Evolutionary conservation across 805 yeast genomes (phyloP).

Genomic region (Pichia insulana): DNA sequence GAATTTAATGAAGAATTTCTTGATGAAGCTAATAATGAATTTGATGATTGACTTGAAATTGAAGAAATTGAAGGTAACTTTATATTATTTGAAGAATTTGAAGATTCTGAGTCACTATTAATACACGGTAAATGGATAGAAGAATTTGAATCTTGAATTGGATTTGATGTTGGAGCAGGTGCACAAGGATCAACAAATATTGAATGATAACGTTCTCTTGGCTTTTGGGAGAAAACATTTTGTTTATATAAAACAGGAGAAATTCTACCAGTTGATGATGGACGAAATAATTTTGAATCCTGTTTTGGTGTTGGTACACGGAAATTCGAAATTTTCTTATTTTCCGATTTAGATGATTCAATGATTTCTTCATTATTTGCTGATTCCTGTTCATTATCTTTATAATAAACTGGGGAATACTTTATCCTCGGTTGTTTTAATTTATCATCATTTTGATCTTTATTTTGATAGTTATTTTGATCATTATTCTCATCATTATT

Average conservation of each 20-base stretch:
- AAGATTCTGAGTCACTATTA: not conserved
- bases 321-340: not conserved
- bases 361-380: not conserved
- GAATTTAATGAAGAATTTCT: constrained; percentile 1
- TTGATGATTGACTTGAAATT: constrained; percentile 12
- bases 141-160: constrained; percentile 1
- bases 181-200: constrained; percentile 43
- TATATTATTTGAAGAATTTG: constrained; percentile 1
- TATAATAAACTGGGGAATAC: not conserved
- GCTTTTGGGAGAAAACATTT: constrained; percentile 21
- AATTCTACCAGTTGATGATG: constrained; percentile 11
- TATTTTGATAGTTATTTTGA: no score
- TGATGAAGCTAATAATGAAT: constrained; percentile 1
- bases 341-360: not conserved
- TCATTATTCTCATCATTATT: not conserved
- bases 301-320: not conserved
- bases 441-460: not conserved
- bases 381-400: not conserved
- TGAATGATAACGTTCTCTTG: constrained; percentile 39
- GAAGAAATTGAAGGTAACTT: constrained; percentile 8
- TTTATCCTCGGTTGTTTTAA: not conserved
- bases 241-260: constrained; percentile 17
- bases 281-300: not conserved
- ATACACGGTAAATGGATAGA: constrained; percentile 6
- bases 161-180: constrained; percentile 25